Percentiles rank a stretch among this genome's conserved stretches.
These are phyloP conservation scores for Ganoderma lingzhi DNA, from an alignment of 1,284 basidiomycete species.

Conservation along the genomic window DNA sequence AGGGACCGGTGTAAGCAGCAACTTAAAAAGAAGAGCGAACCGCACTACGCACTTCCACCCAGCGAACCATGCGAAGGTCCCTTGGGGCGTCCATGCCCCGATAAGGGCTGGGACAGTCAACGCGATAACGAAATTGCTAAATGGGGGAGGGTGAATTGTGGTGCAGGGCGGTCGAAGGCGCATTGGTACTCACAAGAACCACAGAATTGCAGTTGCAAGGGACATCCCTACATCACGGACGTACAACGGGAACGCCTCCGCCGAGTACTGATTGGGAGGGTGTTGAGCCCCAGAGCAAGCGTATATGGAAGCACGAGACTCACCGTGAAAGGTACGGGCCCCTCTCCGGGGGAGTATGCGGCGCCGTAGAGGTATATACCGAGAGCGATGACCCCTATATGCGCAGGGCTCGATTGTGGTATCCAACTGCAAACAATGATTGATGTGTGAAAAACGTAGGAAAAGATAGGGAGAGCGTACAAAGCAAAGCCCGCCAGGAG, in stretches of 20 bases:
- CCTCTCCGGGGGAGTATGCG: conserved; percentile 77
- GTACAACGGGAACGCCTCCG: conserved; percentile 78
- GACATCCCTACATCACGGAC: conserved; percentile 82
- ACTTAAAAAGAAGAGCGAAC: too few relatives aligned
- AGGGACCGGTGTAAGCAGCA: not conserved
- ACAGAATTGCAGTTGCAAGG: conserved; percentile 65
- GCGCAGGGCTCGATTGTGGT: conserved; percentile 47
- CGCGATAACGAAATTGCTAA: conserved; percentile 63
- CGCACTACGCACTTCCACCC: conserved; percentile 43
- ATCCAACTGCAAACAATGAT: conserved; percentile 39
- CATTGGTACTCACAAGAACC: conserved; percentile 55
- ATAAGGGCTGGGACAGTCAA: conserved; percentile 73
- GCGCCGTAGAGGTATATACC: conserved; percentile 72
- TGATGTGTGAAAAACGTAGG: too few relatives aligned
- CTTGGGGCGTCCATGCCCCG: conserved; percentile 64
- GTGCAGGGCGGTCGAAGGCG: not conserved
- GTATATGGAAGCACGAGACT: not conserved
- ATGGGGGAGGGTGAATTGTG: not conserved
- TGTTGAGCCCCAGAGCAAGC: not conserved
- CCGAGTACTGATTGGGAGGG: conserved; percentile 52
- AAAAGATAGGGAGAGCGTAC: not conserved
- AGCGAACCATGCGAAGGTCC: conserved; percentile 67
- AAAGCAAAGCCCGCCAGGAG: conserved; percentile 70
- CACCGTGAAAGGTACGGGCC: conserved; percentile 79
- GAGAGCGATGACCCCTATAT: conserved; percentile 60